Percentiles rank a stretch among this genome's conserved stretches.
Evolutionary conservation across 805 yeast genomes (phyloP).

Genomic region (Candida chauliodis): DNA sequence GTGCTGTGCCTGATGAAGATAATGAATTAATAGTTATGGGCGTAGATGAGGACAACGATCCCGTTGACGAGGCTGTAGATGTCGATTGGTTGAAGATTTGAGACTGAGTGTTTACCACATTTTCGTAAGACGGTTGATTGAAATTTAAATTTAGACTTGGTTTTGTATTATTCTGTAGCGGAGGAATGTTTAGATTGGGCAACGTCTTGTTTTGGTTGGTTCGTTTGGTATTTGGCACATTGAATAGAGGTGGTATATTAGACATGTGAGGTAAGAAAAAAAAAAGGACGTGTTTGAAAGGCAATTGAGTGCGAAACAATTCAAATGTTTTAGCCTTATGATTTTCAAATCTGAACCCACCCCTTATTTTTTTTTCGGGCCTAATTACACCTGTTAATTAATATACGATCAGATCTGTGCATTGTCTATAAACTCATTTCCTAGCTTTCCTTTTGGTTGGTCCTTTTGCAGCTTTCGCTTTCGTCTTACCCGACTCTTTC

Average conservation of each 20-base stretch:
- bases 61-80: conserved; percentile 4
- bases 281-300: not conserved
- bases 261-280: conserved; percentile 11
- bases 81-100: not conserved
- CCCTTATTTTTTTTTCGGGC: not conserved
- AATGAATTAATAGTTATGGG: conserved; percentile 11
- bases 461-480: conserved; percentile 4
- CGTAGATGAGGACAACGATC: conserved; percentile 7
- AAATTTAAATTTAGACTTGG: conserved; percentile 9
- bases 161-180: conserved; percentile 9
- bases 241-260: conserved; percentile 27
- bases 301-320: no score
- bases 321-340: not conserved
- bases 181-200: conserved; percentile 27
- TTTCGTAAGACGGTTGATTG: not conserved
- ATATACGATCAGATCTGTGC: no score
- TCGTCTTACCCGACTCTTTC: conserved; percentile 26
- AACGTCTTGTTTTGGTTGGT: conserved; percentile 15
- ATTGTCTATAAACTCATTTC: not conserved
- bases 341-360: not conserved
- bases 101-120: not conserved
- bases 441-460: conserved; percentile 4
- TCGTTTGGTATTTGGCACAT: conserved; percentile 29
- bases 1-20: conserved; percentile 3
- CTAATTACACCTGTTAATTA: not conserved